These are phyloP conservation scores for Mycosphaerella arachidis DNA, from an alignment of 2,329 filamentous ascomycete species.

Conservation along the genomic window DNA sequence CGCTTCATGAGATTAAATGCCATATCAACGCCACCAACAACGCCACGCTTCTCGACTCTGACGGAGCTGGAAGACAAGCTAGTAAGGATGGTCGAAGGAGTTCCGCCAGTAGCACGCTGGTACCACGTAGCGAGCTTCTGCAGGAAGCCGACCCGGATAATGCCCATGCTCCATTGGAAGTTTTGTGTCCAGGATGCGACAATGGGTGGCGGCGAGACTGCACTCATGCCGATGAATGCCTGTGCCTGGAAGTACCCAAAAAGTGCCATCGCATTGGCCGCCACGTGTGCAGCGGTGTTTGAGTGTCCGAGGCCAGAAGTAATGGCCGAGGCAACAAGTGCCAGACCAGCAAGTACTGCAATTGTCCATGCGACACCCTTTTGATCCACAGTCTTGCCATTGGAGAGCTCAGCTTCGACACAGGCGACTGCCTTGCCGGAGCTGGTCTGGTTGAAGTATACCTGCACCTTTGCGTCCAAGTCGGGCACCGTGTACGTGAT, in stretches of 20 bases:
- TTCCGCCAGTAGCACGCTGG: conserved; percentile 85
- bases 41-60: conserved; percentile 68
- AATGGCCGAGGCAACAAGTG: conserved; percentile 77
- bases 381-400: conserved; percentile 87
- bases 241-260: conserved; percentile 94
- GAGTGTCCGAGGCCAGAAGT: conserved; percentile 87
- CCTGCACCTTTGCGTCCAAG: conserved; percentile 77
- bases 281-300: conserved; percentile 91
- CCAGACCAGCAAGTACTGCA: conserved; percentile 79
- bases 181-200: conserved; percentile 93
- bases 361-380: conserved; percentile 85
- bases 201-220: conserved; percentile 77
- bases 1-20: conserved; percentile 51
- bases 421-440: conserved; percentile 69
- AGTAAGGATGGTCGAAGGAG: conserved; percentile 71
- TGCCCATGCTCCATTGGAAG: conserved; percentile 97
- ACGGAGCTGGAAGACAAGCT: conserved; percentile 71
- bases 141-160: conserved; percentile 82
- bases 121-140: conserved; percentile 93
- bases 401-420: conserved; percentile 81
- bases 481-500: conserved; percentile 89
- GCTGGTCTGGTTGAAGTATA: conserved; percentile 71
- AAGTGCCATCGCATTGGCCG: conserved; percentile 87
- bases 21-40: conserved; percentile 33
- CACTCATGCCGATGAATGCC: conserved; percentile 81